These are phyloP conservation scores for slime mould (Dictyostelium discoideum) DNA, from an alignment of 78 protist genomes.

Conservation along the genomic window DNA sequence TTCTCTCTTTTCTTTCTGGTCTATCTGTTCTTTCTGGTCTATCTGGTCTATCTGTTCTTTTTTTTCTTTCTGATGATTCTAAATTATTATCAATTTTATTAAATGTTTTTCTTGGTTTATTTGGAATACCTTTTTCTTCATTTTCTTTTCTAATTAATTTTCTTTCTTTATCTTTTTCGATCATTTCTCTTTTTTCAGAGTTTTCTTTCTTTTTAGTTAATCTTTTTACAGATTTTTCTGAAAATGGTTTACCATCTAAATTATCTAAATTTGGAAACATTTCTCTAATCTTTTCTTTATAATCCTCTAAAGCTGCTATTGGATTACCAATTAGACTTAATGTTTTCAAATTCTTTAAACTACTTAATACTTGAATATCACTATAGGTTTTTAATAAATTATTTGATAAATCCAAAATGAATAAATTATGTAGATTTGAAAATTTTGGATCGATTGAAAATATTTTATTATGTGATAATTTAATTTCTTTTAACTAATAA, in stretches of 20 bases:
- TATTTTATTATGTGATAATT: conserved; percentile 33
- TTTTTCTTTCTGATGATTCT: neutral
- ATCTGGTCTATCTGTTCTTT: neutral
- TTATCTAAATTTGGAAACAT: conserved; percentile 35
- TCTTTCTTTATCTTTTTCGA: neutral
- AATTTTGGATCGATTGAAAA: conserved; percentile 33
- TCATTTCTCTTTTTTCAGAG: neutral
- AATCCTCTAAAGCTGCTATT: neutral
- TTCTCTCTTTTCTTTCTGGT: neutral
- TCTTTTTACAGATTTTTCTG: conserved; percentile 13
- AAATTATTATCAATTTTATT: neutral
- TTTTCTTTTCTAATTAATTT: neutral
- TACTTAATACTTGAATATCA: conserved; percentile 40
- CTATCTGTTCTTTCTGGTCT: neutral
- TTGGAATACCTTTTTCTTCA: neutral
- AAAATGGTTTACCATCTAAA: conserved; percentile 58
- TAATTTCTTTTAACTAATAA: conserved; percentile 54
- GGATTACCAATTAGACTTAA: conserved; percentile 56
- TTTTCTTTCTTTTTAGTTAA: conserved; percentile 32
- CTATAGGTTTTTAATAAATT: conserved; percentile 17
- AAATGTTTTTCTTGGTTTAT: neutral
- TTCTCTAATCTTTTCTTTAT: conserved; percentile 25
- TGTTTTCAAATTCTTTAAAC: conserved; percentile 16
- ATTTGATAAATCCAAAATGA: conserved; percentile 48
- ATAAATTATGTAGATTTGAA: neutral